A percentile compares a stretch with the other conserved stretches of the same genome.
phyloP scores from a whole-genome alignment of 257 asterid species.

The Nicotiana attenuata region DNA sequence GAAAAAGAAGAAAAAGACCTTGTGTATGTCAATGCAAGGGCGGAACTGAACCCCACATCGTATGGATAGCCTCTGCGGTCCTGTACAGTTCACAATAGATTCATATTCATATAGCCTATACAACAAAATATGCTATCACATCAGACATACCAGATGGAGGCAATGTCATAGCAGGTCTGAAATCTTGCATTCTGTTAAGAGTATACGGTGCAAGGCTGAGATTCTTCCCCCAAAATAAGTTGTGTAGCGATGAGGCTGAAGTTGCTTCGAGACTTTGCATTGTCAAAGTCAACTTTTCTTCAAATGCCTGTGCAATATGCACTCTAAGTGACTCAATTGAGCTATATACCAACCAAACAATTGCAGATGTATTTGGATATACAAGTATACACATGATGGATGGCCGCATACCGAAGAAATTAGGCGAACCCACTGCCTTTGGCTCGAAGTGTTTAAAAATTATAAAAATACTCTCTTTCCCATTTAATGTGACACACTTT shows the following conservation, averaged over 20 bases:
- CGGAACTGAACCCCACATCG: conserved; percentile 70
- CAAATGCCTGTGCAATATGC: conserved; percentile 12
- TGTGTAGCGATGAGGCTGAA: conserved; percentile 19
- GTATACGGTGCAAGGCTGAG: conserved; percentile 16
- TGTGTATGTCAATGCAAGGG: conserved; percentile 97
- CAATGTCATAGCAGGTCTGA: conserved; percentile 23
- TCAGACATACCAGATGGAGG: conserved; percentile 29
- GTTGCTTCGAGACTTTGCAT: conserved; percentile 34
- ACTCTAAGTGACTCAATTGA: background rate
- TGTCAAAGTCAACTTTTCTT: conserved; percentile 28
- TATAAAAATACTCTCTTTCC: background rate
- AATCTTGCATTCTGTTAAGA: conserved; percentile 28
- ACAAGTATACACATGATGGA: background rate
- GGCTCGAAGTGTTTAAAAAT: background rate
- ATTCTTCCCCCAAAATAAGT: conserved; percentile 19
- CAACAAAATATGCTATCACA: background rate
- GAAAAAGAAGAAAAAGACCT: conserved; percentile 34
- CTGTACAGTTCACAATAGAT: conserved; percentile 27
- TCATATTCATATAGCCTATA: background rate
- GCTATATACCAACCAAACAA: background rate
- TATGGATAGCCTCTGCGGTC: conserved; percentile 39
- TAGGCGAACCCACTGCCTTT: background rate
- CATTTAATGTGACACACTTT: background rate
- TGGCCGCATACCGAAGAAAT: background rate
- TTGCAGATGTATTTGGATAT: background rate